Evolutionary conservation across 345 rosid species (phyloP).

Genomic region (Leavenworthia alabamica): DNA sequence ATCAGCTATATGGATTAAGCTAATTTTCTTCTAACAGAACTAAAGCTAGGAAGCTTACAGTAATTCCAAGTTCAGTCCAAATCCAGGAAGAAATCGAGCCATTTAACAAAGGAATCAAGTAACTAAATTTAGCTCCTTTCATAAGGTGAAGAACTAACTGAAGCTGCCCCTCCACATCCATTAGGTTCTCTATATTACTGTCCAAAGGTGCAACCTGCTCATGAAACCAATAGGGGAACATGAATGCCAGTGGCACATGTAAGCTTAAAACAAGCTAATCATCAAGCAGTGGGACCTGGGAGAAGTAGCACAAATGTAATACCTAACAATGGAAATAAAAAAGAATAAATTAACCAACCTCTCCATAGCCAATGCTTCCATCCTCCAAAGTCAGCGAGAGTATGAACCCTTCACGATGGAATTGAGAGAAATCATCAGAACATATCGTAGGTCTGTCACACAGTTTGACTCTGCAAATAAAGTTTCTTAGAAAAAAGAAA

Average conservation of each 20-base stretch:
- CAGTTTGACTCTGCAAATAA: conserved; percentile 55
- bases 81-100: conserved; percentile 81
- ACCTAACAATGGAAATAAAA: neutral
- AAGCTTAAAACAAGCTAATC: neutral
- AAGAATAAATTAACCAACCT: conserved; percentile 45
- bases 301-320: neutral
- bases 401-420: conserved; percentile 70
- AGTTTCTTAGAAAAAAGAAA: conserved; percentile 5
- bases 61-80: conserved; percentile 67
- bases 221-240: conserved; percentile 17
- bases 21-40: conserved; percentile 10
- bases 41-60: conserved; percentile 40
- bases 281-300: conserved; percentile 1
- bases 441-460: conserved; percentile 64
- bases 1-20: neutral
- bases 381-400: conserved; percentile 73
- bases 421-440: conserved; percentile 30
- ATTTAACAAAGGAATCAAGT: conserved; percentile 51
- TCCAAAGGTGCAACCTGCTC: conserved; percentile 88
- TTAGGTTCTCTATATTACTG: conserved; percentile 52
- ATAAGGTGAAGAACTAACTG: conserved; percentile 51
- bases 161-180: conserved; percentile 85
- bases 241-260: conserved; percentile 10
- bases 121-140: conserved; percentile 49
- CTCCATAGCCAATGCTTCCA: conserved; percentile 79